Percentiles rank a stretch among this genome's conserved stretches.
phyloP scores from a whole-genome alignment of 2,329 filamentous ascomycete genomes.

The Penicillium fuscoglaucum region DNA sequence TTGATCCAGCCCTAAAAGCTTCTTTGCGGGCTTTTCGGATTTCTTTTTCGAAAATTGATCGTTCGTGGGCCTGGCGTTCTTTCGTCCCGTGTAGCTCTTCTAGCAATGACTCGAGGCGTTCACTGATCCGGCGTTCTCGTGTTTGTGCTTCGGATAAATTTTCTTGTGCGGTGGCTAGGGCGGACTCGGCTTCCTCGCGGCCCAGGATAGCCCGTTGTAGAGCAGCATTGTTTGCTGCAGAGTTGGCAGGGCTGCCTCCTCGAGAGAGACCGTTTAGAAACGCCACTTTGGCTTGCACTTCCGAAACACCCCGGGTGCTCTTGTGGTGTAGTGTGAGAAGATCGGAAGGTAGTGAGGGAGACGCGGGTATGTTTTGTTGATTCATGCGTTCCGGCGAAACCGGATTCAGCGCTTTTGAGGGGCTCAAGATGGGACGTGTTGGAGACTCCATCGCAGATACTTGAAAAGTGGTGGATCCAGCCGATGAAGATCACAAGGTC shows the following conservation, averaged over 20 bases:
- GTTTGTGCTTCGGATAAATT: constrained; percentile 45
- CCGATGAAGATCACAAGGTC: constrained; percentile 15
- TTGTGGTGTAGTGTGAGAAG: constrained; percentile 39
- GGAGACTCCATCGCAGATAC: constrained; percentile 38
- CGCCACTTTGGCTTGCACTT: constrained; percentile 52
- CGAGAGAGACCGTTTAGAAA: constrained; percentile 49
- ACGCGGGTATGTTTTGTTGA: constrained; percentile 45
- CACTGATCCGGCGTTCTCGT: constrained; percentile 47
- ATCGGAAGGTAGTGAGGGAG: constrained; percentile 42
- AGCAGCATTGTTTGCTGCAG: constrained; percentile 45
- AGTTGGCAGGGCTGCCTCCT: constrained; percentile 34
- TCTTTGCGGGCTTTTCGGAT: constrained; percentile 57
- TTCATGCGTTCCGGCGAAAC: constrained; percentile 53
- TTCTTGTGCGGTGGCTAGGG: constrained; percentile 34
- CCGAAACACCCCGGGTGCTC: constrained; percentile 39
- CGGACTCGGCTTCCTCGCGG: constrained; percentile 48
- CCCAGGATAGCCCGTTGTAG: constrained; percentile 47
- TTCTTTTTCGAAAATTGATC: constrained; percentile 57
- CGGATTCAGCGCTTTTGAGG: constrained; percentile 43
- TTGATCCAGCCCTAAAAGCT: constrained; percentile 57
- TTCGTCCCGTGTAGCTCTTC: constrained; percentile 56
- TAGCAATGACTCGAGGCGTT: constrained; percentile 48
- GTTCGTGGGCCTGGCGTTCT: constrained; percentile 50
- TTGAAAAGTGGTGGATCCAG: constrained; percentile 8
- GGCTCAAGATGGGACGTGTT: constrained; percentile 34